Base-by-base conservation (phyloP, 2,329 filamentous ascomycete species). In the Immersiporthe knoxdaviesiana region DNA sequence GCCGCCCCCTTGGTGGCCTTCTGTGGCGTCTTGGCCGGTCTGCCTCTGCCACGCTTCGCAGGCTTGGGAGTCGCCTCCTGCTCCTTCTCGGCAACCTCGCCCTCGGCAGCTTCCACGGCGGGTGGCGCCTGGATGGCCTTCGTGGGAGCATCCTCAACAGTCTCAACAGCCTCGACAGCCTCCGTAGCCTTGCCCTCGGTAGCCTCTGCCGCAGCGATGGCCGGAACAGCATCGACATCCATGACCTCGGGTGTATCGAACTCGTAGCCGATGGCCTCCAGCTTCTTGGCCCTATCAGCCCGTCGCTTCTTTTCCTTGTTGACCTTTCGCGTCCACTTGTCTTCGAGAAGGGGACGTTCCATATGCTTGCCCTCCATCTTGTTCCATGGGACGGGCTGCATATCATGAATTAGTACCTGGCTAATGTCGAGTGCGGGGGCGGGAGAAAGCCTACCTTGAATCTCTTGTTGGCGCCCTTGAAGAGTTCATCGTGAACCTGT, bases 401-500 rank as follows among this genome's bases (percentile, higher is more conserved):
- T 3, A 50, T 8, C 21, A 14, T 1, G 24, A 35, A 58, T 69
- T 39, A 71, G 67, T 47, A 47, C 12, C 27, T 32, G 52, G n/a
- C 32, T n/a, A 21, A 18, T 11, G 27, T 32, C 6, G 18, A 21
- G 30, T 21, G 7, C 16, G 21, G 27, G 32, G 2, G 21, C n/a
- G 32, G 2, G 24, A 21, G 7, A 50, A 14, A 30, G 24, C 67
- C 47, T 66, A 68, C 69, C 85, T 97, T 97, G 86, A 96, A 97
- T 68, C 94, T 91, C 76, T 89, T 90, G 80, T 97, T 95, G 76
- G 94, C 93, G 50, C 94, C 94, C 82, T 96, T 94, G 88, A 94
- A 98, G 66, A 97, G 83, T 71, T 93, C 86, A 32, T 90, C 86
- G 78, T 97, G 93, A 58, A 97, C 84, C 77, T 94, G 90, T 71